A percentile compares a stretch with the other conserved stretches of the same genome.
phyloP scores from a whole-genome alignment of 768 basidiomycete species.

The Trametes cubensis region DNA sequence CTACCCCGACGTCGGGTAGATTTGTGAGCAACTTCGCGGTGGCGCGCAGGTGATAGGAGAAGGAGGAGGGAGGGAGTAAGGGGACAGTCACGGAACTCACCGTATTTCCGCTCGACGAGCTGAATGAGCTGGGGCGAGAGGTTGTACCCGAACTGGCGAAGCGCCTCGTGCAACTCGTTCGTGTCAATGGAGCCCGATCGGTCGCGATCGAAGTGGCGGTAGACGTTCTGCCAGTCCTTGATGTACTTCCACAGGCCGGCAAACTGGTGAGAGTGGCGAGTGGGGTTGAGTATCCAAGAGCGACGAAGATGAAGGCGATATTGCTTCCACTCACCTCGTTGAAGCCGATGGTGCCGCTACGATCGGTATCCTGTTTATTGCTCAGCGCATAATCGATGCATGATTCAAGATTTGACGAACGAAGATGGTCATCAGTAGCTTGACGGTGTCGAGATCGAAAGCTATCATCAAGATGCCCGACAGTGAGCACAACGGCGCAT shows the following conservation, averaged over 20 bases:
- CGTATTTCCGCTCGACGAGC: slow-evolving; percentile 79
- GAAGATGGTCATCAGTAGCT: slow-evolving; percentile 81
- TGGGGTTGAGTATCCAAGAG: slow-evolving; percentile 1
- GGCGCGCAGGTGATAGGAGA: too few relatives aligned
- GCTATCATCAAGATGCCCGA: slow-evolving; percentile 41
- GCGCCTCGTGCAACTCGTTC: slow-evolving; percentile 66
- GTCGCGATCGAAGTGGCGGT: slow-evolving; percentile 84
- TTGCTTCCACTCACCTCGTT: slow-evolving; percentile 56
- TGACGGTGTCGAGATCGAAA: slow-evolving; percentile 86
- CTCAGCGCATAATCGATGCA: neutral
- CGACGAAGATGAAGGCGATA: neutral
- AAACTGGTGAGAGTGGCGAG: slow-evolving; percentile 45
- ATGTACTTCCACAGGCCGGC: slow-evolving; percentile 81
- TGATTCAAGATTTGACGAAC: slow-evolving; percentile 43
- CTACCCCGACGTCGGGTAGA: slow-evolving; percentile 47
- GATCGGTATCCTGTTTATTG: slow-evolving; percentile 59
- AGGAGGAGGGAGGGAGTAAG: slow-evolving; percentile 3
- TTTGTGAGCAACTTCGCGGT: slow-evolving; percentile 22
- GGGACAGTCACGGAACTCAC: slow-evolving; percentile 42
- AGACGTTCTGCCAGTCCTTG: slow-evolving; percentile 88
- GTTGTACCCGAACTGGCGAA: slow-evolving; percentile 78
- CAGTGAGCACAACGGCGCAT: neutral
- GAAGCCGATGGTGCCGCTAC: slow-evolving; percentile 79
- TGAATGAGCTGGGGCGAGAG: slow-evolving; percentile 66
- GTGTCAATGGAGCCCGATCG: slow-evolving; percentile 78